Base-by-base conservation (phyloP, 2,329 filamentous ascomycete genomes). In the Colletotrichum spinosum region DNA sequence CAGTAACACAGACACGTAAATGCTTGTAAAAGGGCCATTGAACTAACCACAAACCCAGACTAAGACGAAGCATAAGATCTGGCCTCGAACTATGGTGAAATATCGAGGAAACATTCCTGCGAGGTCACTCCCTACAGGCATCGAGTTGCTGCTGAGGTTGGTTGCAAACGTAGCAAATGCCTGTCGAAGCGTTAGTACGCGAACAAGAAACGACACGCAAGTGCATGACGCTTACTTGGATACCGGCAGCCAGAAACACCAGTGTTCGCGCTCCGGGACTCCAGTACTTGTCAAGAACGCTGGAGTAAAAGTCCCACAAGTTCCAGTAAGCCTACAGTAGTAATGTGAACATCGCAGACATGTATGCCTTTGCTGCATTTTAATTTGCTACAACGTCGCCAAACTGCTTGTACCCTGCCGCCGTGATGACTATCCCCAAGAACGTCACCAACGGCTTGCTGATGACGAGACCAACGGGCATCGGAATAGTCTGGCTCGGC, bases 391-490 rank as follows among this genome's bases (percentile, higher is more conserved):
- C 33, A 15, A 55, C 52, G 10, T 55, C 59, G 35, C 53, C 44
- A 17, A 62, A 62, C 13, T 55, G 42, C 45, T 51, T 62, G 33
- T 48, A 55, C 9, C 59, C 59, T 9, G 59, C 53, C 2, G 53
- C 59, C 42, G 52, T 62, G 10, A 54, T 62, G 13, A 62, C 51
- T 25, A 62, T 54, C 9, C 52, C 52, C 13, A 57, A n/a, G 9
- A 62, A 51, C 0, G 38, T 57, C 12, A 62, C 52, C 11, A 51
- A 11, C 11, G 59, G 53, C 33, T 62, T 62, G 44, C 51, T 55
- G 44, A 62, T 62, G 4, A 62, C n/a, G 6, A 62, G 44, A n/a
- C 59, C 59, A 12, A 62, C 4, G 25, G 59, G 59, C 59, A 54
- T 55, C 15, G 15, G 15, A 17, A 17, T 17, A 17, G 15, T 17